phyloP scores from a whole-genome alignment of 352 stramenopile genomes.

The Pythium plurisporium region DNA sequence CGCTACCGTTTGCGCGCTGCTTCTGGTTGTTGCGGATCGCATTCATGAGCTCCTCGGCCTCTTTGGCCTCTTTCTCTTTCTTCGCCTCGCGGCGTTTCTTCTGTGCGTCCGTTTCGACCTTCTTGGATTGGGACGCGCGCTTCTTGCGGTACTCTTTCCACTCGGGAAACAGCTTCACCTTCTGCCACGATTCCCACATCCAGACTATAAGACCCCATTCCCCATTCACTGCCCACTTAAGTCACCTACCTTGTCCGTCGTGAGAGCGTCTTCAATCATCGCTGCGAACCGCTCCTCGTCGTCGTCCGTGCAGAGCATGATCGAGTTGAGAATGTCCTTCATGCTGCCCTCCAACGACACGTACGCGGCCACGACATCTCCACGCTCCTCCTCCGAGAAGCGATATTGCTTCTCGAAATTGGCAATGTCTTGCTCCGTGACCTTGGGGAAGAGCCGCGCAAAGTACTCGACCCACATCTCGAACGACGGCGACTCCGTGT shows the following conservation, averaged over 20 bases:
- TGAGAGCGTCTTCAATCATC: conserved; percentile 67
- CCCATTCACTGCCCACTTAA: too few species aligned
- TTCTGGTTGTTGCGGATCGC: conserved; percentile 57
- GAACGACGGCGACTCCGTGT: conserved; percentile 45
- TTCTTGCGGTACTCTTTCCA: conserved; percentile 48
- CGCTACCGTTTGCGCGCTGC: conserved; percentile 28
- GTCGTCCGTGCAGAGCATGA: conserved; percentile 87
- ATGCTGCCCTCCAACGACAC: conserved; percentile 75
- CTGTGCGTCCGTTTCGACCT: conserved; percentile 26
- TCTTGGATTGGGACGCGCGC: conserved; percentile 36
- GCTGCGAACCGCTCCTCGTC: conserved; percentile 61
- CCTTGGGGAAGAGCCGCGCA: conserved; percentile 82
- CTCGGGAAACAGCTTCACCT: conserved; percentile 35
- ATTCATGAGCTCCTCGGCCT: conserved; percentile 58
- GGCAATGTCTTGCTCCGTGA: conserved; percentile 75
- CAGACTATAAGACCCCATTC: too few species aligned
- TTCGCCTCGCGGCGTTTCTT: conserved; percentile 48
- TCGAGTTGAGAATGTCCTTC: conserved; percentile 69
- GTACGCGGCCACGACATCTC: conserved; percentile 80
- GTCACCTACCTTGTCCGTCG: conserved; percentile 38
- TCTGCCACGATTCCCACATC: background rate
- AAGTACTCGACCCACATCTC: conserved; percentile 87
- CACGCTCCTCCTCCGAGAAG: conserved; percentile 78
- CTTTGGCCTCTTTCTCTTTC: conserved; percentile 48
- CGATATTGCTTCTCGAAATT: conserved; percentile 79